phyloP scores from a whole-genome alignment of 2,329 filamentous ascomycete species.

The Pyrenochaeta sp. region DNA sequence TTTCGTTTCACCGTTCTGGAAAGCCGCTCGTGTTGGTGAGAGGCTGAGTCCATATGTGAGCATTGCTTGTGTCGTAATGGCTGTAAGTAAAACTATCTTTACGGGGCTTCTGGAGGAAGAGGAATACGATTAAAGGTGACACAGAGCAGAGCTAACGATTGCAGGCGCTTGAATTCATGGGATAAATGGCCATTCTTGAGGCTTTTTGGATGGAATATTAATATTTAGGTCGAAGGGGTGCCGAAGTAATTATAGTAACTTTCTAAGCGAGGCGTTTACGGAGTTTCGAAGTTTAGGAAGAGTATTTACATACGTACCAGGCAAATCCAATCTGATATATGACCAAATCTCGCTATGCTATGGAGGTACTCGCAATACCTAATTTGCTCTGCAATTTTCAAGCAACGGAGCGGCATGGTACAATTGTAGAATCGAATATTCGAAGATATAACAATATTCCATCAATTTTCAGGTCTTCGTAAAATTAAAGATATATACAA shows the following conservation, averaged over 20 bases:
- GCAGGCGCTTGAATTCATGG: conserved; percentile 40
- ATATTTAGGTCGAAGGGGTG: neutral
- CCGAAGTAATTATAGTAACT: neutral
- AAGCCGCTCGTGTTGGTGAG: conserved; percentile 91
- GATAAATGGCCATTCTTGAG: conserved; percentile 10
- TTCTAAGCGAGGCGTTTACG: conserved; percentile 15
- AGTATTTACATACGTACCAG: neutral
- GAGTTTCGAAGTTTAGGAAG: conserved; percentile 7
- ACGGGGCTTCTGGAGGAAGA: neutral
- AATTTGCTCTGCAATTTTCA: too few relatives aligned
- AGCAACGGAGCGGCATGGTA: neutral
- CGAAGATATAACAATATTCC: neutral
- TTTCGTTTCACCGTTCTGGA: conserved; percentile 91
- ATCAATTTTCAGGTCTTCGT: conserved; percentile 11
- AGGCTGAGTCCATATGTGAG: conserved; percentile 94
- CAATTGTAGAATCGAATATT: neutral
- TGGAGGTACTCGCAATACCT: too few relatives aligned
- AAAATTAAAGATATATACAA: conserved; percentile 30
- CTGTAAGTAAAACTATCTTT: conserved; percentile 62
- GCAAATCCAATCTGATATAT: neutral
- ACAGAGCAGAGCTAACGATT: neutral
- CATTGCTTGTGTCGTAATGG: conserved; percentile 92
- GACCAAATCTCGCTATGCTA: too few relatives aligned
- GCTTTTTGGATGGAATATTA: neutral
- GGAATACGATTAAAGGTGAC: neutral